Percentiles rank a stretch among this genome's conserved stretches.
phyloP scores from a whole-genome alignment of 805 yeast genomes.

The Saccharomycopsis malanga region DNA sequence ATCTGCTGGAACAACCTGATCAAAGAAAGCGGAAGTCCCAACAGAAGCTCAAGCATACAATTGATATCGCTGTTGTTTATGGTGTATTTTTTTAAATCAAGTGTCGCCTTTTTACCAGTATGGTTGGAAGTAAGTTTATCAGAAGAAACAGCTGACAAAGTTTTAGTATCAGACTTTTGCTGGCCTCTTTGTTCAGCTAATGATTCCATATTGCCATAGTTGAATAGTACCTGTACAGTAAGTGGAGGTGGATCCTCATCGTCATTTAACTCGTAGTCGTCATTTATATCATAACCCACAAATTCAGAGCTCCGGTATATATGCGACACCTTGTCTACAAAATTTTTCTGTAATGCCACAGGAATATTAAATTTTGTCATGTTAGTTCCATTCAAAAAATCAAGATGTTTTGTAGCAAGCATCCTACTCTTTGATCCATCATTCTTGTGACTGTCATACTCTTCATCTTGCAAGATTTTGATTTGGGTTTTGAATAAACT shows the following conservation, averaged over 20 bases:
- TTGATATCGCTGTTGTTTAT: slow-evolving; percentile 29
- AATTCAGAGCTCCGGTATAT: background rate
- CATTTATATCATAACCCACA: slow-evolving; percentile 8
- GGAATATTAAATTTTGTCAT: background rate
- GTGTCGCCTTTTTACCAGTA: background rate
- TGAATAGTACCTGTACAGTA: slow-evolving; percentile 7
- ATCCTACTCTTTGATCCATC: too few species aligned
- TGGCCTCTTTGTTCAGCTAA: background rate
- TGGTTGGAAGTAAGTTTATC: background rate
- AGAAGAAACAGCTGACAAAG: background rate
- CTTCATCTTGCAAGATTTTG: background rate
- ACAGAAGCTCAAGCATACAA: slow-evolving; percentile 40
- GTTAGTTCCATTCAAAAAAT: background rate
- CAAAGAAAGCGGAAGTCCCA: slow-evolving; percentile 40
- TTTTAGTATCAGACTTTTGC: background rate
- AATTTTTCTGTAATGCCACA: background rate
- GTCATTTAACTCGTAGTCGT: slow-evolving; percentile 12
- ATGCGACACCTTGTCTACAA: background rate
- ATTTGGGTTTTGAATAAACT: background rate
- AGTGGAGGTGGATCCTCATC: slow-evolving; percentile 19
- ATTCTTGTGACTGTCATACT: too few species aligned
- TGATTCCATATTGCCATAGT: background rate
- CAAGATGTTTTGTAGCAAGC: background rate
- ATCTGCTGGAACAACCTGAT: slow-evolving; percentile 36
- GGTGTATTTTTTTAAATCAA: background rate